Conservation (phyloP, 106 monocot genomes). For the Allium cepa region DNA sequence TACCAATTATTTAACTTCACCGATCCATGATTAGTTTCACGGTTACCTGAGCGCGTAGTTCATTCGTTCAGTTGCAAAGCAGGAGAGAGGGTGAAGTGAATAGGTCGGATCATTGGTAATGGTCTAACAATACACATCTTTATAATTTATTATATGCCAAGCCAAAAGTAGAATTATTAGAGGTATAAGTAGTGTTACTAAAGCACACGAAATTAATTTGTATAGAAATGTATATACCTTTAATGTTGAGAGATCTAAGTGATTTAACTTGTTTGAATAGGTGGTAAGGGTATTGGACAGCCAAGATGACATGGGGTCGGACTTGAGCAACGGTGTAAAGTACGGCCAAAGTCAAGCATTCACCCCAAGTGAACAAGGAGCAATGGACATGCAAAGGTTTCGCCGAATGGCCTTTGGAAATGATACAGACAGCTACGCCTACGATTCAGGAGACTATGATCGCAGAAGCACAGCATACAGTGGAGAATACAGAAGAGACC, state of each 20-base stretch:
- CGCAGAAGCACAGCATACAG: conserved; percentile 14
- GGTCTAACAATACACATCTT: too few relatives aligned
- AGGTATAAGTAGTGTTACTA: too few relatives aligned
- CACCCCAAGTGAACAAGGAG: conserved; percentile 14
- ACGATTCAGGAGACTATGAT: conserved; percentile 13
- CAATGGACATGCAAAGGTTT: conserved; percentile 18
- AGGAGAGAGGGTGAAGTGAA: too few relatives aligned
- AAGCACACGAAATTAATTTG: too few relatives aligned
- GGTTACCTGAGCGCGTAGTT: too few relatives aligned
- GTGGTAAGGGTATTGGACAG: conserved; percentile 28
- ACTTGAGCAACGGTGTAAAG: conserved; percentile 31
- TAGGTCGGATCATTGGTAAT: too few relatives aligned
- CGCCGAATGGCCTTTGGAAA: conserved; percentile 22
- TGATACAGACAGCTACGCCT: conserved; percentile 4
- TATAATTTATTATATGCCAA: too few relatives aligned
- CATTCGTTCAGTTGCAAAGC: too few relatives aligned
- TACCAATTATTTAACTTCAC: too few relatives aligned
- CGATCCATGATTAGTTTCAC: too few relatives aligned
- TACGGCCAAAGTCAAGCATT: conserved; percentile 27
- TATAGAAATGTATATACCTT: too few relatives aligned
- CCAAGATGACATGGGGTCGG: conserved; percentile 18
- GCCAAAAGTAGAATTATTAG: too few relatives aligned
- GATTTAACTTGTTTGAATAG: conserved; percentile 1
- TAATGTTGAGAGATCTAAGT: neutral
- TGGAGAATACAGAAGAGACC: conserved; percentile 8